phyloP scores from a whole-genome alignment of 768 basidiomycete species.

The Mrakia hoshinonis region DNA sequence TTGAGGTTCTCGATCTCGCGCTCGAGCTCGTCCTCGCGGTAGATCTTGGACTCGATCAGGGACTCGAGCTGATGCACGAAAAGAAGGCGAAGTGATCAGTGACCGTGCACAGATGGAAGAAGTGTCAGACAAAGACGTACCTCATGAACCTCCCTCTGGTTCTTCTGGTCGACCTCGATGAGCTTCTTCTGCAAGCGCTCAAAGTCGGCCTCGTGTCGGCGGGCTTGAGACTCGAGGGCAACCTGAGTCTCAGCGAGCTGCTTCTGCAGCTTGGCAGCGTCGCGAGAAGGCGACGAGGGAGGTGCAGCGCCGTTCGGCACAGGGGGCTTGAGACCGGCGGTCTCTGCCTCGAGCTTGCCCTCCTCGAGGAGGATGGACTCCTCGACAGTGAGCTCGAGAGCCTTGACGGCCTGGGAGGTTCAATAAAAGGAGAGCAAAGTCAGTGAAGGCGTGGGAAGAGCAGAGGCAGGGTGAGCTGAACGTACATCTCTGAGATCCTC shows the following conservation, averaged over 20 bases:
- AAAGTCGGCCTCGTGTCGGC: constrained; percentile 25
- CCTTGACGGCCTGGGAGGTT: constrained; percentile 55
- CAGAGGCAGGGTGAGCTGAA: not conserved
- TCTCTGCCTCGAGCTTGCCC: constrained; percentile 36
- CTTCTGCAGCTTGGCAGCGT: constrained; percentile 18
- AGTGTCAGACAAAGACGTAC: constrained; percentile 3
- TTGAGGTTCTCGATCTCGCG: constrained; percentile 69
- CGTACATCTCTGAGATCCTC: constrained; percentile 65
- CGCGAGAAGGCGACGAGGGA: constrained; percentile 14
- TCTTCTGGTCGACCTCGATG: constrained; percentile 23
- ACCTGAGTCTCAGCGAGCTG: constrained; percentile 38
- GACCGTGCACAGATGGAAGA: not conserved
- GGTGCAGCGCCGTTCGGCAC: not conserved
- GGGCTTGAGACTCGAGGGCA: constrained; percentile 12
- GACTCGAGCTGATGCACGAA: constrained; percentile 60
- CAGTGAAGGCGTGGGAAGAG: not conserved
- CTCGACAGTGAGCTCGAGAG: constrained; percentile 67
- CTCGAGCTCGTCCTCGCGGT: constrained; percentile 70
- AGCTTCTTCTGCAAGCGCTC: constrained; percentile 21
- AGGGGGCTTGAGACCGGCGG: not conserved
- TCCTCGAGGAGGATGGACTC: constrained; percentile 52
- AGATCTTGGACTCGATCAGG: constrained; percentile 86
- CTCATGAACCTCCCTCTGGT: constrained; percentile 26
- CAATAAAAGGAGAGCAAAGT: not conserved
- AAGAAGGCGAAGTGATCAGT: not conserved